Base-by-base conservation (phyloP, 208 protist genomes). In the Trypanosoma theileri region DNA sequence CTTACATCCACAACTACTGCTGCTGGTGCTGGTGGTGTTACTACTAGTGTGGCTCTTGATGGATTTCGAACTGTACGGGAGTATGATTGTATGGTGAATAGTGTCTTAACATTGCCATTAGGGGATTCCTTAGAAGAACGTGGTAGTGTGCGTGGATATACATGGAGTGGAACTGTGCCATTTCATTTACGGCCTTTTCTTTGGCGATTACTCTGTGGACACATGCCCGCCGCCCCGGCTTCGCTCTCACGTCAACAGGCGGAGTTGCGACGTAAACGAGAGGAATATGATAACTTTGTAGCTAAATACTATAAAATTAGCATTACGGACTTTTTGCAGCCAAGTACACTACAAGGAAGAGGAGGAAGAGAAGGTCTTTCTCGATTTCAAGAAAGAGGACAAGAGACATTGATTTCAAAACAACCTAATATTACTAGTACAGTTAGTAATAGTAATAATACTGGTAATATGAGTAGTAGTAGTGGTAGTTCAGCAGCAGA, bases 201-300 rank as follows among this genome's bases (percentile, higher is more conserved):
- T 22, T 96, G 88, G 86, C 79, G 86, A 8, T 69, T 96, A 53
- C 60, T 96, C 16, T 80, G 66, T 45, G 73, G 68, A 28, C 77
- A 79, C 40, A 48, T 66, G 0, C 64, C 75, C 16, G 84, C 82
- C 58, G 78, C 77, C 9, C 71, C 79, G 16, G 56, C 78, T 17
- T 46, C 60, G 12, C 52, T 80, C 26, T 6, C 60, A 17, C 82
- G 77, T 12, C 88, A 93, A 64, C 50, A 56, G 48, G 31, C 61
- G n/a, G 87, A 90, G 66, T 72, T 93, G 9, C 55, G 62, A 24
- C 82, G 82, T 24, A 91, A 91, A 66, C 85, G 90, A 4, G 69
- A 69, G 16, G 75, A 81, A 58, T 95, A 95, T 70, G 74, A 68
- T 35, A 66, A 69, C 28, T 85, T 82, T 59, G 71, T 80, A 0